Percentiles rank a stretch among this genome's conserved stretches.
Conservation (phyloP, 768 basidiomycete genomes). For the Russula dissimulans region DNA sequence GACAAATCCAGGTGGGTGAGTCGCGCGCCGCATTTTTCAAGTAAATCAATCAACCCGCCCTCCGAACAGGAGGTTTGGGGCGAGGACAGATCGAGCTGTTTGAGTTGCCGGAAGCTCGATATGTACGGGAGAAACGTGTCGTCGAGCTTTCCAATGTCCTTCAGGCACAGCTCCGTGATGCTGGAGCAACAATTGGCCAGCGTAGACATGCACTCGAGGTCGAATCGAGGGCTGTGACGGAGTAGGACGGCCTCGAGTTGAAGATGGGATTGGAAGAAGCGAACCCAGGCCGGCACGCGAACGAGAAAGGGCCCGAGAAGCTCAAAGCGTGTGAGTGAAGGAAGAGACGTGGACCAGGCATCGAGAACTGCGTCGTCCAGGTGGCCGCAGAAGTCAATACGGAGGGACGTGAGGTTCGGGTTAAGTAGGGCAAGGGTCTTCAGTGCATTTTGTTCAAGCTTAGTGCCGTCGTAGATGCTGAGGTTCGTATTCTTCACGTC, state of each 20-base stretch:
- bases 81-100: slow-evolving; percentile 60
- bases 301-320: slow-evolving; percentile 88
- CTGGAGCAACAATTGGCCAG: slow-evolving; percentile 46
- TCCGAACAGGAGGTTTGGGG: slow-evolving; percentile 48
- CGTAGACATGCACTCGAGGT: slow-evolving; percentile 50
- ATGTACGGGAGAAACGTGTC: slow-evolving; percentile 57
- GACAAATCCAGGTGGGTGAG: slow-evolving; percentile 64
- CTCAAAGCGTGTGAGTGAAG: slow-evolving; percentile 57
- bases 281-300: slow-evolving; percentile 58
- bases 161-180: slow-evolving; percentile 66
- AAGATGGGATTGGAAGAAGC: slow-evolving; percentile 59
- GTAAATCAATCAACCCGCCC: slow-evolving; percentile 44
- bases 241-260: slow-evolving; percentile 66
- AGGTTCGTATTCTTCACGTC: slow-evolving; percentile 56
- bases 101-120: slow-evolving; percentile 37
- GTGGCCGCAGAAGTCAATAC: slow-evolving; percentile 81
- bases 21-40: slow-evolving; percentile 43
- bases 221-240: slow-evolving; percentile 80
- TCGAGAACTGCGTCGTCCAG: slow-evolving; percentile 54
- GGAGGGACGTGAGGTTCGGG: slow-evolving; percentile 69
- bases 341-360: slow-evolving; percentile 54
- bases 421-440: slow-evolving; percentile 69
- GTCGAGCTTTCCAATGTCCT: slow-evolving; percentile 63
- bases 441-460: slow-evolving; percentile 58
- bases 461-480: slow-evolving; percentile 81